Percentiles rank a stretch among this genome's conserved stretches.
Evolutionary conservation across 768 basidiomycete species (phyloP).

Genomic region (Lactarius akahatsu): DNA sequence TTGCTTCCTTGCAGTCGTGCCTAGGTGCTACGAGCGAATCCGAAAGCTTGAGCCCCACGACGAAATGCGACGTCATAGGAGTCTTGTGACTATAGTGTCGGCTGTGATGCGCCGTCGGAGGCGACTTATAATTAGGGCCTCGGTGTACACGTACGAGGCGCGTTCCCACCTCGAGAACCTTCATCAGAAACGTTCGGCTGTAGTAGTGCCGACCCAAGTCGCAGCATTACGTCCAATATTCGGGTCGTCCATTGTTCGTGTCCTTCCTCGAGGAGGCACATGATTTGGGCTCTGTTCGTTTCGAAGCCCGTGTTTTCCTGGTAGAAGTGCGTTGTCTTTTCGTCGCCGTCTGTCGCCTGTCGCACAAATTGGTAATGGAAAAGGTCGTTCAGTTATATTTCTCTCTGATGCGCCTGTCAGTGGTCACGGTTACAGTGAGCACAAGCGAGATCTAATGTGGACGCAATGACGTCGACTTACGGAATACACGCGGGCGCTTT

Average conservation of each 20-base stretch:
- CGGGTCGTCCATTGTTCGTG: not conserved
- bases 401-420: slow-evolving; percentile 4
- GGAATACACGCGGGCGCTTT: not conserved
- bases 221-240: slow-evolving; percentile 8
- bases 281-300: slow-evolving; percentile 6
- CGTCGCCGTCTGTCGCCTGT: not conserved
- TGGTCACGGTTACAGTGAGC: not conserved
- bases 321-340: not conserved
- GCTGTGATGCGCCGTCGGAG: not conserved
- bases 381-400: not conserved
- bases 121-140: not conserved
- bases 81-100: not conserved
- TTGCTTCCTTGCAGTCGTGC: not conserved
- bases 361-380: not conserved
- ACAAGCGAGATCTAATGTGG: not conserved
- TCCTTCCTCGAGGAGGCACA: not conserved
- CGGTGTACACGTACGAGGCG: slow-evolving; percentile 3
- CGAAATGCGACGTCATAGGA: not conserved
- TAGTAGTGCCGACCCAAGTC: not conserved
- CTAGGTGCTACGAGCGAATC: not conserved
- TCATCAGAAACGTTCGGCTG: slow-evolving; percentile 1
- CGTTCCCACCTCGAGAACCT: not conserved
- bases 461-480: slow-evolving; percentile 7
- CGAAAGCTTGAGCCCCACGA: not conserved
- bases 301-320: not conserved